phyloP scores from a whole-genome alignment of 176 grass and related monocot species.

The Alopecurus myosuroides region DNA sequence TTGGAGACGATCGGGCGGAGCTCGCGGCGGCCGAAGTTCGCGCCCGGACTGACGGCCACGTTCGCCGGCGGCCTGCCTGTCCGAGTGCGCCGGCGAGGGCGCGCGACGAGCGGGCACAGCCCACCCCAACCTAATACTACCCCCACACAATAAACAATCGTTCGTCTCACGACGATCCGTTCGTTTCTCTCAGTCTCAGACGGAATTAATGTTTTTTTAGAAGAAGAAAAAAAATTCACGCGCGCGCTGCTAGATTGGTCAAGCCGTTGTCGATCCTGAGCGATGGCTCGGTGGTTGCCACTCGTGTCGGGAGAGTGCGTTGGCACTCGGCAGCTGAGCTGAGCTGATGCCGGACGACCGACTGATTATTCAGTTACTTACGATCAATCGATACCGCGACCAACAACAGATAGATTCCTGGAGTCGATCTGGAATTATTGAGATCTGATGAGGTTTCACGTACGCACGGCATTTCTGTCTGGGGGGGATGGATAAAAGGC shows the following conservation, averaged over 20 bases:
- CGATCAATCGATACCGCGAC: too few species aligned
- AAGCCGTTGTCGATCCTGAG: slow-evolving; percentile 20
- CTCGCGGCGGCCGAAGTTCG: slow-evolving; percentile 48
- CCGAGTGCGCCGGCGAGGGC: slow-evolving; percentile 44
- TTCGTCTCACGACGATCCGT: slow-evolving; percentile 27
- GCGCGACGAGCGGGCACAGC: not conserved
- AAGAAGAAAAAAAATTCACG: slow-evolving; percentile 9
- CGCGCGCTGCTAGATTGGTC: slow-evolving; percentile 20
- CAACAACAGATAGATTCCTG: too few species aligned
- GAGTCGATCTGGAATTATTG: too few species aligned
- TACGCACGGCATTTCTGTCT: too few species aligned
- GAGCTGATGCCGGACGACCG: not conserved
- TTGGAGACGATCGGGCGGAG: slow-evolving; percentile 32
- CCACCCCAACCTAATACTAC: not conserved
- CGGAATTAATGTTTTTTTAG: slow-evolving; percentile 13
- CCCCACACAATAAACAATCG: not conserved
- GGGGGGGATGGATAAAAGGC: not conserved
- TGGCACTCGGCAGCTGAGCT: slow-evolving; percentile 32
- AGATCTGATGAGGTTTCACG: too few species aligned
- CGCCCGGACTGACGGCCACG: slow-evolving; percentile 70
- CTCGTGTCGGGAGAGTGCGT: slow-evolving; percentile 24
- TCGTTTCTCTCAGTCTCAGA: slow-evolving; percentile 4
- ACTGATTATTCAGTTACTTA: not conserved
- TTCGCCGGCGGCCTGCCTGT: slow-evolving; percentile 69
- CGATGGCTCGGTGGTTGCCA: slow-evolving; percentile 20